Base-by-base conservation (phyloP, 2,329 filamentous ascomycete genomes). In the Alternaria metachromatica region DNA sequence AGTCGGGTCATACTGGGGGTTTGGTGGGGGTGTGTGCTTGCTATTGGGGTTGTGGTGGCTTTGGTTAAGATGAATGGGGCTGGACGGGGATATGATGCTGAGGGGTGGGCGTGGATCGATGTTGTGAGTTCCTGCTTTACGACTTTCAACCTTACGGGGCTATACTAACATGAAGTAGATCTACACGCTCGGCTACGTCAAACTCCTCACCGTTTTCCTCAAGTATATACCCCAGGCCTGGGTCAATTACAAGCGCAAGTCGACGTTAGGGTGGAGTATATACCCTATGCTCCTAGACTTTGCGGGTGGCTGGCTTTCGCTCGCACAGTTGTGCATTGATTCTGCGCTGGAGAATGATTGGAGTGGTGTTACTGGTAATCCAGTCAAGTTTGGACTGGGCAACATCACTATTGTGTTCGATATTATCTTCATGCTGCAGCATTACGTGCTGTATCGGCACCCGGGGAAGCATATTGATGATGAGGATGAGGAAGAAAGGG, bases 391-490 rank as follows among this genome's bases (percentile, higher is more conserved):
- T 62, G 89, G 90, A 3, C 85, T 98, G 45, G 92, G 92, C 13
- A 95, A 97, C 75, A 88, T 97, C 49, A 93, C 90, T 62, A 90
- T 98, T 72, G 78, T 92, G 3, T 98, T 97, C 78, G 95, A 98
- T 77, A 67, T 91, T 30, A 84, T 97, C 53, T 98, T 98, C 77
- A 90, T 98, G 55, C 75, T 87, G 5, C 96, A 99, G 82, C 96
- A 98, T 80, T 98, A 94, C 73, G 82, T 94, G 37, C 79, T 97
- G 20, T 98, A 97, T 76, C 79, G 78, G 21, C 63, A 73, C 12
- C 59, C 71, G 12, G 67, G 64, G 43, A 74, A 77, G 64, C 65
- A 65, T 12, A 41, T 69, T 0, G 76, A 76, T 2, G 71, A 75
- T 37, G 75, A 76, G 50, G 74, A 73, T 44, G 73, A 72, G 26